Evolutionary conservation across 129 eudicot genomes (phyloP), one percentile per base, ranked within the genome.

Genomic region (Pittosporum tobira): DNA sequence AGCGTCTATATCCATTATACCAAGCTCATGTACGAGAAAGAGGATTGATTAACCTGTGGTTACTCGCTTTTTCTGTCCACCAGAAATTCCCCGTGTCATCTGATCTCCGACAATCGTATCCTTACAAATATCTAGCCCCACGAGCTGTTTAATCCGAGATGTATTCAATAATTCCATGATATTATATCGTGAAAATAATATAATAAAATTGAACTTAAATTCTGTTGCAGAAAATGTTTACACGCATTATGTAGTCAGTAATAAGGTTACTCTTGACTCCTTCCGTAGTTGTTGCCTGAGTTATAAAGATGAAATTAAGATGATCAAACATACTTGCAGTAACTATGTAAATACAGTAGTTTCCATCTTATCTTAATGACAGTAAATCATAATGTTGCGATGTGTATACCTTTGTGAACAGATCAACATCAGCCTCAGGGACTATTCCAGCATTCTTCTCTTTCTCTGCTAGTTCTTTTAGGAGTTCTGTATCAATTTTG

Each of bases 71-170:
- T 77, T 88, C 64, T 88, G 95, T 20, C 97, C 97, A 3, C 97
- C 97, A 9, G 97, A 88, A 52, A 88, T 84, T 46, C 97, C 97
- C 48, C 95, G 62, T 28, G 51, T 52, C 97, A 88, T 88, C 50
- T 75, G 81, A 69, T 88, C 95, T 8, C 97, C 97, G 51, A 88
- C 97, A 42, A 81, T 77, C 0, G 97, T 88, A 75, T 88, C 95
- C 21, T 84, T 76, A 36, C 97, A 88, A 25, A 84, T 61, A 60
- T 88, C 97, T 6, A 88, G 87, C 3, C 97, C 97, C 68, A 88
- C 63, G 47, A 88, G 75, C 97, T 88, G 77, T 61, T 61, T 24
- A 2, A n/a, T n/a, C n/a, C n/a, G n/a, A n/a, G n/a, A n/a, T n/a
- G n/a, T n/a, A n/a, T n/a, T n/a, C n/a, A n/a, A n/a, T n/a, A n/a